Evolutionary conservation across 1,284 basidiomycete genomes (phyloP), one percentile per base, ranked within the genome.

Genomic region (Ustilago esculenta): DNA sequence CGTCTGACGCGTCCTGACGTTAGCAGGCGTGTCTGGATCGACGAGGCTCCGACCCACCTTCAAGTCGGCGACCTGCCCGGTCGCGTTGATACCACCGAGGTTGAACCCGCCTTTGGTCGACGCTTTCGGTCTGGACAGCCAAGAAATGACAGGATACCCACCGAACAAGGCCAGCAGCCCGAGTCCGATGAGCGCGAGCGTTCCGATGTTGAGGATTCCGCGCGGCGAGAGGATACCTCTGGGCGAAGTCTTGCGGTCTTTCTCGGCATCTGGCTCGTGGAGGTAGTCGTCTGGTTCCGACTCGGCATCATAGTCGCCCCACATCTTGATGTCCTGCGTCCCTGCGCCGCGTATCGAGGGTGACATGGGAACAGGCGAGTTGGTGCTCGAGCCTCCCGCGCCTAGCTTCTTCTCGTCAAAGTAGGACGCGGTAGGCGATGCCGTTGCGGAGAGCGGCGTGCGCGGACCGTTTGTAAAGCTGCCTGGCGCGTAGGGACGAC

Each of bases 21-120:
- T 40, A 3, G 20, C 33, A 1, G 77, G 77, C 1, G 79, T 80
- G 42, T 79, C 76, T 4, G 64, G 65, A 45, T 80, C 79, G 34
- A 80, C 56, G 32, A 79, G 57, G 1, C 37, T 24, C 10, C 50
- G 47, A 1, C 60, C 64, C 15, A 70, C n/a, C 9, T 64, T 36
- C 9, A 71, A 32, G 42, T 65, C 49, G 5, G 70, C 55, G 5
- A 70, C 46, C 23, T 69, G 68, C 11, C 72, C 72, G 0, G 53
- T 53, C 2, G 56, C 50, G n/a, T 76, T 75, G 46, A 52, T 65
- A 5, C 65, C 66, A 10, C 69, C 65, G 2, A 75, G 35, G 35
- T 66, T 64, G 50, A 56, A 69, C 2, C 72, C 64, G 29, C 60
- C 72, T n/a, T 54, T 63, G 27, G 43, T 63, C 24, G 54, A 46